Base-by-base conservation (phyloP, 768 basidiomycete genomes). In the Sporobolomyces pararoseus region DNA sequence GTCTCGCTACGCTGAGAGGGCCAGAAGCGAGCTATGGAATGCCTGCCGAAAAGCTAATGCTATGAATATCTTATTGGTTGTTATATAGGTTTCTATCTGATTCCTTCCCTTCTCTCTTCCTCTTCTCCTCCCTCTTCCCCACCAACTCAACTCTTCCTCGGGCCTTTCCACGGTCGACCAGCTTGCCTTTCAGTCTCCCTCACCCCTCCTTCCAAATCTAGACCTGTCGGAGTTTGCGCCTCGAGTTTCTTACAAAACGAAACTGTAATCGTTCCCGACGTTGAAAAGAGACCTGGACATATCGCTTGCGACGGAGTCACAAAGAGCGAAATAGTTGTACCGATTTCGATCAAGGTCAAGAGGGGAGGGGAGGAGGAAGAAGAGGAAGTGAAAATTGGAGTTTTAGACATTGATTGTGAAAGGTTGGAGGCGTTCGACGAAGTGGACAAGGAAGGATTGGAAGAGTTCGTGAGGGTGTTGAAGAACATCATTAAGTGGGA, bases 231-330 rank as follows among this genome's bases (percentile, higher is more conserved):
- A 34, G 93, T 96, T 16, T 96, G 93, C 78, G 89, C 91, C 9
- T 87, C 87, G 58, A 87, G 88, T 2, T 95, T 85, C 79, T 63
- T 86, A 19, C 82, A 82, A 58, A 79, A 78, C 51, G 76, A 81
- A 72, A 85, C 88, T 0, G 62, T 90, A 7, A 75, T 91, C n/a
- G 90, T 96, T 1, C 80, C 82, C 25, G 84, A 94, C 68, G 91
- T 97, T 25, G 84, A 89, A 31, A 79, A 78, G 14, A 92, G 92
- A 77, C 90, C 90, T 1, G 92, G 94, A 0, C 95, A 98, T 78
- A 95, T 96, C 70, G 90, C 91, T 3, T 97, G 95, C 77, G 93
- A 97, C 74, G 89, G 87, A 27, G 86, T 88, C 62, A 95, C 94
- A 3, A 87, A 88, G 76, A 90, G 89, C 75, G 95, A 98, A 79